These are phyloP conservation scores for Prunus persica DNA, from an alignment of 306 rosid genomes.

Conservation along the genomic window Prunus_persica_NCBIv2 NC_034009.1:1934501-1935000, in stretches of 20 bases:
- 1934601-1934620: background rate
- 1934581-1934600: background rate
- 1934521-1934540: background rate
- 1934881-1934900: conserved; percentile 64
- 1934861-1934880: conserved; percentile 99
- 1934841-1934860: conserved; percentile 84
- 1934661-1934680: conserved; percentile 99
- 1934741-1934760: conserved; percentile 34
- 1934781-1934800: conserved; percentile 99
- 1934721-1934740: conserved; percentile 41
- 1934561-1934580: background rate
- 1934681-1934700: conserved; percentile 98
- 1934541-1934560: background rate
- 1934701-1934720: conserved; percentile 87
- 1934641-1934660: conserved; percentile 12
- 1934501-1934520: too few species aligned
- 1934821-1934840: conserved; percentile 89
- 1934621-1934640: background rate
- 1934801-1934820: conserved; percentile 96
- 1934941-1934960: background rate
- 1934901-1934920: background rate
- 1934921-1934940: background rate
- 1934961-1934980: background rate
- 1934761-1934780: conserved; percentile 61
- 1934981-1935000: background rate